Evolutionary conservation across 192 early-diverging fungal species (phyloP).

Genomic region (Gamsiella multidivaricata): DNA sequence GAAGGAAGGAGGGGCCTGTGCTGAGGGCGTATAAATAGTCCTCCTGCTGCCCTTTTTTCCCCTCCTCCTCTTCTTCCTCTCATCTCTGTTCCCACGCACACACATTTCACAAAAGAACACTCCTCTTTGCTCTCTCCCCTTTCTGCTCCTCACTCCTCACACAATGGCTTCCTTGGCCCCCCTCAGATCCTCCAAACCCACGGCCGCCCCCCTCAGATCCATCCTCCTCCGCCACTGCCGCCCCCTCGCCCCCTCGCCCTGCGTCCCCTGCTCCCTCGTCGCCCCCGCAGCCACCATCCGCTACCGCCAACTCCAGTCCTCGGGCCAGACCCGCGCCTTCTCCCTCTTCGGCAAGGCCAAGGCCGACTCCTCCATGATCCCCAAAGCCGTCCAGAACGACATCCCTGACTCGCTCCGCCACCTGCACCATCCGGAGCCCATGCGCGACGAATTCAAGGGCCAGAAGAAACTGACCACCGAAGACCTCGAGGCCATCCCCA

Average conservation of each 20-base stretch:
- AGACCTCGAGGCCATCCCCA: conserved; percentile 70
- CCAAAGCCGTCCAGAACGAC: conserved; percentile 36
- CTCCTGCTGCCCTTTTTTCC: too few species aligned
- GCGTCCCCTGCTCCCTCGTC: conserved; percentile 35
- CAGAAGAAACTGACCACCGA: conserved; percentile 60
- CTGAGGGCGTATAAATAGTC: too few species aligned
- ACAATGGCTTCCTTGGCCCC: too few species aligned
- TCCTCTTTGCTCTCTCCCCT: too few species aligned
- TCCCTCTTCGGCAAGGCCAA: conserved; percentile 11
- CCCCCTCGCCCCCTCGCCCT: conserved; percentile 10
- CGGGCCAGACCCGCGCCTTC: conserved; percentile 18
- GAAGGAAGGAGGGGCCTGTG: too few species aligned
- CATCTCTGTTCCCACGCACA: too few species aligned
- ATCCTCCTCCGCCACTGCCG: not conserved
- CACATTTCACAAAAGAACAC: too few species aligned
- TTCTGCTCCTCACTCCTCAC: too few species aligned
- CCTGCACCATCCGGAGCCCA: conserved; percentile 60
- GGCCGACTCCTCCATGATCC: conserved; percentile 10
- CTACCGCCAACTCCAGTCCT: conserved; percentile 18
- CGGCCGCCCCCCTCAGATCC: conserved; percentile 8
- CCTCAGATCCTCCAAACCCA: too few species aligned
- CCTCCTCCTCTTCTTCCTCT: too few species aligned
- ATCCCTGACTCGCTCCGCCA: conserved; percentile 35
- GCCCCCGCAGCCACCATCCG: conserved; percentile 36
- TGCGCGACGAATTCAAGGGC: conserved; percentile 70